These are phyloP conservation scores for Penicillium fuscoglaucum DNA, from an alignment of 2,329 filamentous ascomycete genomes.

Conservation along the genomic window DNA sequence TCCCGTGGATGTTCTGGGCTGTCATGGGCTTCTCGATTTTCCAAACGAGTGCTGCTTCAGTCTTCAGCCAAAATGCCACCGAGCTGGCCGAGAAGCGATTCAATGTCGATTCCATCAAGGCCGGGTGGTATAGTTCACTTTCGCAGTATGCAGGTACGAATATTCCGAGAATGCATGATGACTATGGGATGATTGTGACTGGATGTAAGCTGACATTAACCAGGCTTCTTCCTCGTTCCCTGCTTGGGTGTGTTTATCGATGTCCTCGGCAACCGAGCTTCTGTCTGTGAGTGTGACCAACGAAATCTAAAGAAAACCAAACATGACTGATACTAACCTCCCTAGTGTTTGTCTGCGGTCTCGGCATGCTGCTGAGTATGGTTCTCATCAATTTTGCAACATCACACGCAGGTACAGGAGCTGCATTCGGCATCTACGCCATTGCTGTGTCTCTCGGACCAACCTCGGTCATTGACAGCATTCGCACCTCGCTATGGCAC, in stretches of 20 bases:
- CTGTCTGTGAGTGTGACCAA: constrained; percentile 38
- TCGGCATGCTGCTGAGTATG: constrained; percentile 56
- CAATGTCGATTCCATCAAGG: constrained; percentile 54
- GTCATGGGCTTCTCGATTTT: constrained; percentile 58
- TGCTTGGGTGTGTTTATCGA: constrained; percentile 59
- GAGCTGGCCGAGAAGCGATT: constrained; percentile 63
- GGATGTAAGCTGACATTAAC: not conserved
- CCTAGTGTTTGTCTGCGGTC: constrained; percentile 46
- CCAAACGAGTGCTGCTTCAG: constrained; percentile 56
- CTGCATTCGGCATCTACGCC: constrained; percentile 61
- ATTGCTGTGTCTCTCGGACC: constrained; percentile 58
- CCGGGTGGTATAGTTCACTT: constrained; percentile 62
- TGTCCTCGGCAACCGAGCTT: constrained; percentile 54
- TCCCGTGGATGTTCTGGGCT: constrained; percentile 63
- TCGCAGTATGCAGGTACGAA: constrained; percentile 53
- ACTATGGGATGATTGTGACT: too few relatives aligned
- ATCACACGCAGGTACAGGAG: constrained; percentile 54
- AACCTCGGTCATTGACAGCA: constrained; percentile 60
- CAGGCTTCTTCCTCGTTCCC: constrained; percentile 59
- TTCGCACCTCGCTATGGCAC: constrained; percentile 61
- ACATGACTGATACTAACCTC: constrained; percentile 27
- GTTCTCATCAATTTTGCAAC: constrained; percentile 55
- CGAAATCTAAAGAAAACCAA: too few relatives aligned
- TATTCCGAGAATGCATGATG: not conserved
- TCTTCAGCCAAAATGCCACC: constrained; percentile 60